These are phyloP conservation scores for Candida anglica DNA, from an alignment of 805 yeast species.

Conservation along the genomic window DNA sequence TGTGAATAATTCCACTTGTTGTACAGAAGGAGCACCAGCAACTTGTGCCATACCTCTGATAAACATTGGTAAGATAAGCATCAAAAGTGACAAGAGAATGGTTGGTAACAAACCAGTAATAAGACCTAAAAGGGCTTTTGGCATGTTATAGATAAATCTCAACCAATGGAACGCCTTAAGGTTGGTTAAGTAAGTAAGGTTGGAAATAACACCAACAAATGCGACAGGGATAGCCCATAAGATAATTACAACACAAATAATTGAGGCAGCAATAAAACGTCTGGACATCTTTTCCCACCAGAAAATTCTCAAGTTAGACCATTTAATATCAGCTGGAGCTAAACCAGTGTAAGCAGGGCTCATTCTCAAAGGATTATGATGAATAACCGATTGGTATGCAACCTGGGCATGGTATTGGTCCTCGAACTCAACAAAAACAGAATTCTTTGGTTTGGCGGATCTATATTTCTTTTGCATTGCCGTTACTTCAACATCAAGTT, in stretches of 20 bases:
- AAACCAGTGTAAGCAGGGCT: constrained; percentile 58
- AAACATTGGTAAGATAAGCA: constrained; percentile 83
- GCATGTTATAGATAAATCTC: constrained; percentile 71
- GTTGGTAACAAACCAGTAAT: constrained; percentile 88
- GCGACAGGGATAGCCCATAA: constrained; percentile 98
- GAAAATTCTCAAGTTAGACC: constrained; percentile 71
- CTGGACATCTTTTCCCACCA: constrained; percentile 76
- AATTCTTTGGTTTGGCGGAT: constrained; percentile 61
- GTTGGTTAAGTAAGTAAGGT: constrained; percentile 68
- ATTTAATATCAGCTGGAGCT: constrained; percentile 58
- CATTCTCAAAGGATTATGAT: constrained; percentile 65
- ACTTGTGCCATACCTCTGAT: constrained; percentile 66
- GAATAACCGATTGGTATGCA: constrained; percentile 60
- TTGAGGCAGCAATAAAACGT: constrained; percentile 46
- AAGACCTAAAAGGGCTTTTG: constrained; percentile 66
- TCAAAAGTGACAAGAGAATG: constrained; percentile 71
- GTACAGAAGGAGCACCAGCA: constrained; percentile 55
- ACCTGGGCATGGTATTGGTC: constrained; percentile 72
- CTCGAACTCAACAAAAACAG: constrained; percentile 75
- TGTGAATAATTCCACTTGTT: constrained; percentile 57
- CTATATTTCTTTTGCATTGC: constrained; percentile 50
- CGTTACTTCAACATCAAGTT: constrained; percentile 52
- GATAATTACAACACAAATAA: constrained; percentile 56
- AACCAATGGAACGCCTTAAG: constrained; percentile 72
- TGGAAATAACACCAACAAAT: constrained; percentile 92